Base-by-base conservation (phyloP, 257 asterid species). In the Euphrasia confusa region DNA sequence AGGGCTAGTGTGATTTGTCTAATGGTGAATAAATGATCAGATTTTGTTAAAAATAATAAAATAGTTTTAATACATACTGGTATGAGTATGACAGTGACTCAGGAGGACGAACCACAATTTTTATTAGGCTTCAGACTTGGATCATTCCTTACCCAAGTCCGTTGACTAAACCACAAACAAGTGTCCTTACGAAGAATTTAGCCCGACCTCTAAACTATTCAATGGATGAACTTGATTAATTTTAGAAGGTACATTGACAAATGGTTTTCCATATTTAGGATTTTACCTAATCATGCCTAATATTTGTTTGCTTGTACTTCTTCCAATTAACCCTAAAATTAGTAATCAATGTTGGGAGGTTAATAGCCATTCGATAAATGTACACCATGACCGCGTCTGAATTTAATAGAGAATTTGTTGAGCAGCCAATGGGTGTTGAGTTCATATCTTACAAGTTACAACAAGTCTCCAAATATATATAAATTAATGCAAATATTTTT, bases 371-470 rank as follows among this genome's bases (percentile, higher is more conserved):
- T 32, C 26, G 21, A 50, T 15, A 12, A 52, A 10, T 35, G 50
- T 30, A 15, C 24, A 47, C 10, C 59, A 59, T 4, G 42, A 37
- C 21, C 30, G 33, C 71, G 35, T 58, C 61, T 33, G 9, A 27
- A 60, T 37, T 10, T 60, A 37, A 32, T 26, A 56, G 17, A 64
- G 1, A 60, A 40, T 10, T 40, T 40, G 21, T 17, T 10, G 5
- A 60, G 52, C 10, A 30, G 42, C 30, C 58, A 27, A 54, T 39
- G 39, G 32, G 26, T 44, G 42, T 54, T 54, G 5, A 21, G 30
- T 45, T 55, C 18, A 54, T 54, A 27, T 42, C 69, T 32, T 45
- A 44, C 50, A 18, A 33, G 65, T 32, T 45, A 44, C 50, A 18
- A 33, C 42, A 33, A 33, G 39, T 33, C 8, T 44, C 47, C 53